These are phyloP conservation scores for Trypanosoma platydactyli DNA, from an alignment of 208 protist genomes.

Conservation along the genomic window DNA sequence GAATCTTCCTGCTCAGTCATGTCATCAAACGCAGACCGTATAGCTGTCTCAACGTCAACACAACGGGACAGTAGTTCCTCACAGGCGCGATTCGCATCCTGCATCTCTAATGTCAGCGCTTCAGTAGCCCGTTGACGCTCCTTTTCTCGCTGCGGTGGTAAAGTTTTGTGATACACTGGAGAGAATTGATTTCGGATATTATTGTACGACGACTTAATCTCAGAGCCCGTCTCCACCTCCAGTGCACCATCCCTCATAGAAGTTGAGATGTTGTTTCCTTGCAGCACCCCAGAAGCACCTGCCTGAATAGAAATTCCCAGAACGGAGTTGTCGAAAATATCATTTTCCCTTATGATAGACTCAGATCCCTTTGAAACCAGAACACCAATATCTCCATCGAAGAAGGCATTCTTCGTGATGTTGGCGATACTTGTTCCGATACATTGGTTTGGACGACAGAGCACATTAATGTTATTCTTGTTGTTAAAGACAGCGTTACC, in stretches of 20 bases:
- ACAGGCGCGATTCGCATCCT: slow-evolving; percentile 22
- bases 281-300: slow-evolving; percentile 48
- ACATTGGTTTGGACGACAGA: slow-evolving; percentile 18
- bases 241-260: slow-evolving; percentile 56
- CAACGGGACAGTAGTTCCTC: slow-evolving; percentile 5
- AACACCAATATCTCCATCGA: slow-evolving; percentile 63
- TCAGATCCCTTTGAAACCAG: slow-evolving; percentile 47
- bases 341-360: slow-evolving; percentile 42
- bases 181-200: slow-evolving; percentile 87
- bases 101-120: slow-evolving; percentile 34
- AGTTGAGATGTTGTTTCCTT: slow-evolving; percentile 75
- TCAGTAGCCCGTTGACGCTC: slow-evolving; percentile 44
- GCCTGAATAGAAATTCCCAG: slow-evolving; percentile 46
- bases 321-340: slow-evolving; percentile 82
- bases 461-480: slow-evolving; percentile 57
- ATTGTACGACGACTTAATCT: slow-evolving; percentile 60
- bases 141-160: slow-evolving; percentile 49
- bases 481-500: slow-evolving; percentile 67
- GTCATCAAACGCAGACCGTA: slow-evolving; percentile 1
- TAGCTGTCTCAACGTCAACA: not conserved
- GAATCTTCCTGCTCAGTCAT: not conserved
- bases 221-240: slow-evolving; percentile 50
- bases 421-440: slow-evolving; percentile 4
- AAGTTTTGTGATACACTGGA: slow-evolving; percentile 70
- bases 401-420: slow-evolving; percentile 45